Conservation (phyloP, 2,329 filamentous ascomycete species). For the Trichoderma koningii region DNA sequence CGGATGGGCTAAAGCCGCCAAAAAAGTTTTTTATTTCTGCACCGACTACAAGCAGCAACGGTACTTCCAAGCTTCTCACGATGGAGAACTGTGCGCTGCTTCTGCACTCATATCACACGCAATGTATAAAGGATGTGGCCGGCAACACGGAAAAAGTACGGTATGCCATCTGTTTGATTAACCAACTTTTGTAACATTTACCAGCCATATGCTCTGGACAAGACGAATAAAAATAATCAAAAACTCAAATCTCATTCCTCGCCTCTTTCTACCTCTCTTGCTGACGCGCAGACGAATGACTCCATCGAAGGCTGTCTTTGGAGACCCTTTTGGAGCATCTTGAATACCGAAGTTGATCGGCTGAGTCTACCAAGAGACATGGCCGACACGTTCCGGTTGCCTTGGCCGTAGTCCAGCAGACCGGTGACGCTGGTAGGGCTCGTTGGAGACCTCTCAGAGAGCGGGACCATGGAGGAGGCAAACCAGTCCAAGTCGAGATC, state of each 20-base stretch:
- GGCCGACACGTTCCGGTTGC: not conserved
- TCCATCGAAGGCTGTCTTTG: conserved; percentile 26
- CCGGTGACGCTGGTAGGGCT: not conserved
- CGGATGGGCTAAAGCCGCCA: conserved; percentile 4
- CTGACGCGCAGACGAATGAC: conserved; percentile 31
- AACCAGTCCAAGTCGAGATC: not conserved
- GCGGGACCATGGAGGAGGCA: not conserved
- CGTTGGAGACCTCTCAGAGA: not conserved
- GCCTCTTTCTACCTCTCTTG: conserved; percentile 27
- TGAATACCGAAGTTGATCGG: not conserved
- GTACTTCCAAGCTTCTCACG: not conserved
- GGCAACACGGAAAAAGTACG: conserved; percentile 1
- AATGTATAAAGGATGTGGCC: conserved; percentile 10
- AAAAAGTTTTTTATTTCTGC: conserved; percentile 10
- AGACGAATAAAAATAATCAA: conserved; percentile 16
- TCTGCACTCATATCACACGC: not conserved
- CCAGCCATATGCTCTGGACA: conserved; percentile 14
- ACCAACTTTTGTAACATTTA: conserved; percentile 6
- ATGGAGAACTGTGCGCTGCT: not conserved
- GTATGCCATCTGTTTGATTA: conserved; percentile 14
- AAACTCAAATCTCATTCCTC: not conserved
- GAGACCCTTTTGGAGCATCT: conserved; percentile 11
- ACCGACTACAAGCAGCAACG: not conserved
- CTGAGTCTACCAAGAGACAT: not conserved
- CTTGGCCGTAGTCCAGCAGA: not conserved